Evolutionary conservation across 495 filamentous ascomycete species (phyloP).

Genomic region (Chaetomium tenue): DNA sequence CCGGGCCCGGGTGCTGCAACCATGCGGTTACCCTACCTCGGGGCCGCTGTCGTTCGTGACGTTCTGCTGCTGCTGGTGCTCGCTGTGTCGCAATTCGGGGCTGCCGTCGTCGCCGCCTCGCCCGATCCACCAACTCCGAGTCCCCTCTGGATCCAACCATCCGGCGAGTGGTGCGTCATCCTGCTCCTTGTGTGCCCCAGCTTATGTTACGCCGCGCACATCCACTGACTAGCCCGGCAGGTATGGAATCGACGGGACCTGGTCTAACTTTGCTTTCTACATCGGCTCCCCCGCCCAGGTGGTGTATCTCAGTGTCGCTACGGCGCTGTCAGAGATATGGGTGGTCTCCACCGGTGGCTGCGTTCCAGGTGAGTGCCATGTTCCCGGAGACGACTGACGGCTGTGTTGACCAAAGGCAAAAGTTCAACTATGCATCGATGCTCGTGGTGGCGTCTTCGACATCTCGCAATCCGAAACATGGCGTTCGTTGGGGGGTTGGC

Average conservation of each 20-base stretch:
- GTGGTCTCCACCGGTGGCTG: constrained; percentile 55
- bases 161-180: constrained; percentile 43
- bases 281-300: constrained; percentile 58
- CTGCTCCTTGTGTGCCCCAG: constrained; percentile 5
- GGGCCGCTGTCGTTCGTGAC: constrained; percentile 41
- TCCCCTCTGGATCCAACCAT: constrained; percentile 47
- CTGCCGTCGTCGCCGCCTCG: constrained; percentile 26
- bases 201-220: constrained; percentile 14
- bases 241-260: constrained; percentile 53
- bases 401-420: constrained; percentile 29
- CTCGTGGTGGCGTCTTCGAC: constrained; percentile 56
- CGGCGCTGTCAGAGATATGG: constrained; percentile 58
- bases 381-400: constrained; percentile 11
- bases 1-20: constrained; percentile 33
- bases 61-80: constrained; percentile 42
- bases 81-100: constrained; percentile 34
- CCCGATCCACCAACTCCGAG: constrained; percentile 15
- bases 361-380: constrained; percentile 36
- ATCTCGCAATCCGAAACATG: constrained; percentile 53
- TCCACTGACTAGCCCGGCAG: constrained; percentile 34
- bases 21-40: constrained; percentile 37
- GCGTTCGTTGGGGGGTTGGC: constrained; percentile 53
- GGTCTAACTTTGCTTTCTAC: constrained; percentile 54
- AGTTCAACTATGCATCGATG: constrained; percentile 43
- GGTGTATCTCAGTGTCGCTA: constrained; percentile 57